phyloP scores from a whole-genome alignment of 805 yeast species.

The Starmera caribaea region DNA sequence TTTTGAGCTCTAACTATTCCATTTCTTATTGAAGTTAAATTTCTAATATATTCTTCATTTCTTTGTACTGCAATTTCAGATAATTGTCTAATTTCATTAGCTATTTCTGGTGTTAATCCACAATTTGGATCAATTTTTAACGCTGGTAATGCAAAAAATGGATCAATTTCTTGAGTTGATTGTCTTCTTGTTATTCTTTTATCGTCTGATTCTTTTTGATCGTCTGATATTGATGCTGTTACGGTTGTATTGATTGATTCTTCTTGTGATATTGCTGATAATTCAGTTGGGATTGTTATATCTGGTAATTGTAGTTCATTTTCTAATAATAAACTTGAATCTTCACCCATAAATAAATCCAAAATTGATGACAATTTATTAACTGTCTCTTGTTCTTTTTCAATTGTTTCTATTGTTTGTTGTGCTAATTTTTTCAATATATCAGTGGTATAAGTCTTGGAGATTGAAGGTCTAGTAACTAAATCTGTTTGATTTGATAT shows the following conservation, averaged over 20 bases:
- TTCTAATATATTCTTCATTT: constrained; percentile 77
- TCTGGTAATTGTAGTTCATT: constrained; percentile 55
- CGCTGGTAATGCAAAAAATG: constrained; percentile 59
- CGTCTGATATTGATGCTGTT: constrained; percentile 3
- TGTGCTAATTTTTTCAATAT: constrained; percentile 53
- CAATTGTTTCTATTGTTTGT: constrained; percentile 70
- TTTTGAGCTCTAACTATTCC: constrained; percentile 75
- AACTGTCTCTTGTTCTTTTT: constrained; percentile 73
- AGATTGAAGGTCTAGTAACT: constrained; percentile 57
- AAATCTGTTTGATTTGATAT: constrained; percentile 75
- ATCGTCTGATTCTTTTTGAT: constrained; percentile 8
- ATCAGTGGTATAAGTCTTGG: constrained; percentile 50
- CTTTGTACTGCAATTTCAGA: constrained; percentile 75
- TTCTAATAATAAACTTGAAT: constrained; percentile 57
- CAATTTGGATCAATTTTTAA: constrained; percentile 32
- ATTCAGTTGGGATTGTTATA: constrained; percentile 8
- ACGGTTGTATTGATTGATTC: constrained; percentile 8
- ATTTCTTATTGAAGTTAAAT: constrained; percentile 60
- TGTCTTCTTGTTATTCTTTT: constrained; percentile 21
- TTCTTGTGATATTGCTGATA: constrained; percentile 5
- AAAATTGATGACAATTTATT: constrained; percentile 61
- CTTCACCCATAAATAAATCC: constrained; percentile 81
- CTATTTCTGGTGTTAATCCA: constrained; percentile 43
- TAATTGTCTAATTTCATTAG: constrained; percentile 63
- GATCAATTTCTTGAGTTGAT: constrained; percentile 33